Evolutionary conservation across 805 yeast species (phyloP).

Genomic region (Kluyveromyces aestuarii): DNA sequence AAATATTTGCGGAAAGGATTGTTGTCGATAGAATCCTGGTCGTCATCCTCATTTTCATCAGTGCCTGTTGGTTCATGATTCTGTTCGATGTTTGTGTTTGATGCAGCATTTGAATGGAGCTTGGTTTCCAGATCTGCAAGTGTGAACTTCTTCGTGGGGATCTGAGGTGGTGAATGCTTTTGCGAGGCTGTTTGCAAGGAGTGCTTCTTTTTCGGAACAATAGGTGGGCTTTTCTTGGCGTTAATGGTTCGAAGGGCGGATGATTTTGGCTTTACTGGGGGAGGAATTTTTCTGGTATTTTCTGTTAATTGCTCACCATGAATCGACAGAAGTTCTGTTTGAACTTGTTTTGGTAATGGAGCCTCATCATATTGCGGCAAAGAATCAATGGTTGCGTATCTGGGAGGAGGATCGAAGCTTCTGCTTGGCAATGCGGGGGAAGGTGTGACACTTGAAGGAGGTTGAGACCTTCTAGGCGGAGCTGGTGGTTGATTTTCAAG

Average conservation of each 20-base stretch:
- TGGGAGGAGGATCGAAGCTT: background rate
- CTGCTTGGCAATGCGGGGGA: background rate
- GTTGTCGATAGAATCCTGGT: slow-evolving; percentile 14
- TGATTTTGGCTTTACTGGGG: background rate
- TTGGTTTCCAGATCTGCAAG: slow-evolving; percentile 1
- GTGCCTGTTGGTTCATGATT: background rate
- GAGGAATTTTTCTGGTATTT: background rate
- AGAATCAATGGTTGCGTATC: background rate
- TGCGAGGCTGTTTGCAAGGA: slow-evolving; percentile 4
- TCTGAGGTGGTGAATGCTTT: slow-evolving; percentile 8
- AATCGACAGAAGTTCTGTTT: background rate
- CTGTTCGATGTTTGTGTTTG: background rate
- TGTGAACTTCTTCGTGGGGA: slow-evolving; percentile 9
- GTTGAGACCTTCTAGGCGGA: background rate
- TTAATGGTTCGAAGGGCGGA: background rate
- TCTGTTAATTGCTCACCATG: background rate
- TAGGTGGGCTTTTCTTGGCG: slow-evolving; percentile 10
- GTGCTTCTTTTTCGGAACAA: slow-evolving; percentile 13
- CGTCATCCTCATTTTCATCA: slow-evolving; percentile 6
- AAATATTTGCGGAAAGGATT: slow-evolving; percentile 32
- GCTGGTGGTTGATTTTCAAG: background rate
- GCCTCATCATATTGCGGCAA: background rate
- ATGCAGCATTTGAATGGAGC: background rate
- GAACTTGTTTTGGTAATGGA: background rate
- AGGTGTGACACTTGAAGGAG: background rate